Conservation (phyloP, 768 basidiomycete species). For the Chlorophyllum brunneum region DNA sequence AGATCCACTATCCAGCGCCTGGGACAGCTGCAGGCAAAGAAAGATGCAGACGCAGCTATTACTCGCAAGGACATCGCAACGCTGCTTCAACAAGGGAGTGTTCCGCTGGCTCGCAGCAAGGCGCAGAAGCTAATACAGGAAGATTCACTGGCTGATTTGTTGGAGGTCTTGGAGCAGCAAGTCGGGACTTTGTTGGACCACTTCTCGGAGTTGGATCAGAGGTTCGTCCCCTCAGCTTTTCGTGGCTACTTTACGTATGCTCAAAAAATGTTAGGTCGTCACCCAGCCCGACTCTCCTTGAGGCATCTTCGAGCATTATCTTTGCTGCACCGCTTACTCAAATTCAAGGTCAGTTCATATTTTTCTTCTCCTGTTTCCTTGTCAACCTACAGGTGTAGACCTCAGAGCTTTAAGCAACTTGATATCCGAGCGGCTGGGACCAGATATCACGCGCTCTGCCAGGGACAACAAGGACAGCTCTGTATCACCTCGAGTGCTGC, state of each 20-base stretch:
- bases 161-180: conserved; percentile 65
- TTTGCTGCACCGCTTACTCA: conserved; percentile 53
- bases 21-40: conserved; percentile 66
- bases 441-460: conserved; percentile 53
- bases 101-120: conserved; percentile 66
- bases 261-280: conserved; percentile 25
- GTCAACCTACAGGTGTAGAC: conserved; percentile 41
- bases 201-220: conserved; percentile 51
- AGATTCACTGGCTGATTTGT: conserved; percentile 55
- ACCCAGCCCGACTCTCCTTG: conserved; percentile 52
- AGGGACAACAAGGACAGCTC: conserved; percentile 44
- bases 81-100: conserved; percentile 55
- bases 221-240: conserved; percentile 27
- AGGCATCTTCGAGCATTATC: conserved; percentile 68
- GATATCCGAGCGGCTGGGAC: conserved; percentile 53
- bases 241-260: not conserved
- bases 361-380: not conserved
- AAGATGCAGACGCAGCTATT: conserved; percentile 60
- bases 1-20: conserved; percentile 60
- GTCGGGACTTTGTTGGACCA: conserved; percentile 59
- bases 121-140: conserved; percentile 64
- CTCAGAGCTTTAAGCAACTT: conserved; percentile 50
- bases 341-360: conserved; percentile 45
- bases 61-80: conserved; percentile 67
- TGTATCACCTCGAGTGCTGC: conserved; percentile 54